Percentiles rank a stretch among this genome's conserved stretches.
Evolutionary conservation across 2,329 filamentous ascomycete genomes (phyloP).

Genomic region (Claviceps cyperi): DNA sequence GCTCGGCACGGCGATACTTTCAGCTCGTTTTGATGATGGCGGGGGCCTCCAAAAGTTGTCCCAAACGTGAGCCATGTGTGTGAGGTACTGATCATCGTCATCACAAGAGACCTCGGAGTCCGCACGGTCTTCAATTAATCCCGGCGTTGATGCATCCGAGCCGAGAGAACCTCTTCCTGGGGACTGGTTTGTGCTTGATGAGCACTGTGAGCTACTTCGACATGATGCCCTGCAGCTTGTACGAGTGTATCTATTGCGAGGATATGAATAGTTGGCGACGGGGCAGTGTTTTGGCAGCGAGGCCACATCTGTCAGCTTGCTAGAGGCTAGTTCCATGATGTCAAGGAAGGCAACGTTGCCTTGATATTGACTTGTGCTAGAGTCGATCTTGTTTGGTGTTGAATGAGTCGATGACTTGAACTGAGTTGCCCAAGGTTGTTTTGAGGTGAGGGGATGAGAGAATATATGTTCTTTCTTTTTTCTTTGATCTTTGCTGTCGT

Average conservation of each 20-base stretch:
- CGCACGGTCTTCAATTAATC: conserved; percentile 34
- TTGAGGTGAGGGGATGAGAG: too few relatives aligned
- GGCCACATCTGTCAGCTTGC: not conserved
- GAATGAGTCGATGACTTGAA: too few relatives aligned
- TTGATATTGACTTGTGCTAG: not conserved
- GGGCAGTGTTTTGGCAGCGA: conserved; percentile 7
- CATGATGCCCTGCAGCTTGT: not conserved
- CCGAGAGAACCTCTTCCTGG: conserved; percentile 17
- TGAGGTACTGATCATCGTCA: conserved; percentile 34
- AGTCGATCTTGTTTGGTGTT: not conserved
- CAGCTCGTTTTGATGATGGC: not conserved
- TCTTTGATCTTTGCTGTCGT: not conserved
- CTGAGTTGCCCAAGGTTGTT: too few relatives aligned
- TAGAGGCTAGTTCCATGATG: conserved; percentile 20
- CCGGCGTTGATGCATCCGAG: conserved; percentile 31
- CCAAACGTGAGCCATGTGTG: conserved; percentile 32
- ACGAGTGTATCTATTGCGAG: conserved; percentile 14
- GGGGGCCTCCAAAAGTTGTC: conserved; percentile 31
- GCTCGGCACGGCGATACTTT: conserved; percentile 7
- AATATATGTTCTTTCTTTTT: not conserved
- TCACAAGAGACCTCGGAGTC: conserved; percentile 37
- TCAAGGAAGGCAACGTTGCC: not conserved
- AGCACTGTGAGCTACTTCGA: conserved; percentile 1
- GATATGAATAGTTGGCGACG: conserved; percentile 27
- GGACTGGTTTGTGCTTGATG: conserved; percentile 1